Conservation (phyloP, 768 basidiomycete species). For the Tricholoma saponaceum region DNA sequence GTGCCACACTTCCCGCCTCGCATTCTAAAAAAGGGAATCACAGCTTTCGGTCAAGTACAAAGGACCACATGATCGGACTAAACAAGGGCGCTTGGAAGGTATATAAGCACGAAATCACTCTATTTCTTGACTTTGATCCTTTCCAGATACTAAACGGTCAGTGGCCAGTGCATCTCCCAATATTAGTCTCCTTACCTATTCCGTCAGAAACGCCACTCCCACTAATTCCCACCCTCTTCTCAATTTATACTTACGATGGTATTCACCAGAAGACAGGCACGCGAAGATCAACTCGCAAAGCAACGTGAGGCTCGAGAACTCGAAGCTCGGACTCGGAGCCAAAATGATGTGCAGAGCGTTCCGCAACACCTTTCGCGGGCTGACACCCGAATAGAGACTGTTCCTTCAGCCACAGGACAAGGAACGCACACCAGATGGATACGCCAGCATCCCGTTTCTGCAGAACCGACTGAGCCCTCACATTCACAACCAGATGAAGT, state of each 20-base stretch:
- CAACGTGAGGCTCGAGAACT: background rate
- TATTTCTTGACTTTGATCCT: background rate
- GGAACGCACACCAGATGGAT: conserved; percentile 2
- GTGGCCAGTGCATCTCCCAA: background rate
- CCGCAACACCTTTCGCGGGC: background rate
- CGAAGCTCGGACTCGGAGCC: background rate
- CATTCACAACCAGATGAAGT: background rate
- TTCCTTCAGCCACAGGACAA: background rate
- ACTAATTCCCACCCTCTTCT: too few relatives aligned
- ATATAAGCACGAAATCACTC: background rate
- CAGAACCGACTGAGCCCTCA: background rate
- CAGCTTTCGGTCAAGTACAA: background rate
- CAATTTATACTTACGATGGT: background rate
- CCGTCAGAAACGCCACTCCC: background rate
- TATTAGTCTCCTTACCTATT: background rate
- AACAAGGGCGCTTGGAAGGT: background rate
- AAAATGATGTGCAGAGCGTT: background rate
- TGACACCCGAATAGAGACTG: background rate
- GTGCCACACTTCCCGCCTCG: background rate
- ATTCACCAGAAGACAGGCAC: background rate
- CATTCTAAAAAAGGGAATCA: background rate
- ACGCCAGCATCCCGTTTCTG: background rate
- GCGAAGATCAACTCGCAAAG: background rate
- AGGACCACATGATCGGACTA: background rate
- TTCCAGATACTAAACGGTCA: background rate